phyloP scores from a whole-genome alignment of 495 filamentous ascomycete genomes.

The Penicillium lividum region DNA sequence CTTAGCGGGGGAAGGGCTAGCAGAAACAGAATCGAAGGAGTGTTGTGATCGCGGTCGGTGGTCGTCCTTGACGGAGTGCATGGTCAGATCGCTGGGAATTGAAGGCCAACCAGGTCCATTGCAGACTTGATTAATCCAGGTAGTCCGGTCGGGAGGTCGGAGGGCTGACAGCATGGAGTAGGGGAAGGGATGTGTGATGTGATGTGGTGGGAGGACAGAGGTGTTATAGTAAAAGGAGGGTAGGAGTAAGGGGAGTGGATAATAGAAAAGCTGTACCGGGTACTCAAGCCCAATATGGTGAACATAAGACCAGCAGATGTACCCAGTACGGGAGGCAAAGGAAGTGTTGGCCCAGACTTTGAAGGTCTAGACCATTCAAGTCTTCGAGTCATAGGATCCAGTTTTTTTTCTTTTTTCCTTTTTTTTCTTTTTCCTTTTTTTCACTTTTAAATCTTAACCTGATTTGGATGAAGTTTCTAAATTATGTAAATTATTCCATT shows the following conservation, averaged over 20 bases:
- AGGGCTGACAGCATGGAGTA: constrained; percentile 19
- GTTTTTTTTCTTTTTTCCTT: background rate
- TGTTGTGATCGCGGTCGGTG: constrained; percentile 21
- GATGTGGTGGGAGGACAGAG: background rate
- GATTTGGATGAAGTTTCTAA: background rate
- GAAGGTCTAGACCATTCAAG: constrained; percentile 28
- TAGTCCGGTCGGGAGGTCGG: constrained; percentile 21
- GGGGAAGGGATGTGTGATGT: constrained; percentile 9
- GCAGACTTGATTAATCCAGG: constrained; percentile 42
- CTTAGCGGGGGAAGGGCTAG: constrained; percentile 29
- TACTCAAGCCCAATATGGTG: constrained; percentile 17
- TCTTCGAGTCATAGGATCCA: constrained; percentile 31
- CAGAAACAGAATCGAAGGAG: constrained; percentile 15
- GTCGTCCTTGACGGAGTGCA: constrained; percentile 32
- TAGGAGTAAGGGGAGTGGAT: constrained; percentile 20
- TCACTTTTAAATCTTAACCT: background rate
- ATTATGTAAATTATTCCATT: no score
- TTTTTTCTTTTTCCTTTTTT: background rate
- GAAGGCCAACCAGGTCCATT: constrained; percentile 40
- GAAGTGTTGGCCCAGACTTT: constrained; percentile 10
- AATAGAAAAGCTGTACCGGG: constrained; percentile 17
- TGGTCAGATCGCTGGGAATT: constrained; percentile 31
- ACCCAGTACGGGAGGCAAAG: constrained; percentile 14
- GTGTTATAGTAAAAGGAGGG: constrained; percentile 12
- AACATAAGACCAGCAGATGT: constrained; percentile 8